These are phyloP conservation scores for Carpinus viminea DNA, from an alignment of 306 rosid genomes.

Conservation along the genomic window DNA sequence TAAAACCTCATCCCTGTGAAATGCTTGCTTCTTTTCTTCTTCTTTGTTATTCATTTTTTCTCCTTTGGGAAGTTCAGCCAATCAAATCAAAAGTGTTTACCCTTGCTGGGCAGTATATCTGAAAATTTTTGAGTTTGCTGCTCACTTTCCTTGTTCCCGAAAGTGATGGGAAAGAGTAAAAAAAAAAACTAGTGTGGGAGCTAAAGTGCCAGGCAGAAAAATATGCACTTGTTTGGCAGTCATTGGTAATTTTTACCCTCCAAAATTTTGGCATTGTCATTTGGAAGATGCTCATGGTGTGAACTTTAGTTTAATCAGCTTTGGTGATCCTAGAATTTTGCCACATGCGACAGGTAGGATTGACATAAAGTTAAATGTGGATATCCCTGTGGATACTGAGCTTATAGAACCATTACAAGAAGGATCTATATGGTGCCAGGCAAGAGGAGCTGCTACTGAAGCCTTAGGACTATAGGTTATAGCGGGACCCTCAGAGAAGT, in stretches of 20 bases:
- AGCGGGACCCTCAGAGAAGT: slow-evolving; percentile 64
- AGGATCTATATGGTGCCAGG: slow-evolving; percentile 77
- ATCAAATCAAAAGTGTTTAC: not conserved
- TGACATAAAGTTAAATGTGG: slow-evolving; percentile 54
- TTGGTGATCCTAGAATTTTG: slow-evolving; percentile 18
- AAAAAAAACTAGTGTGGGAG: not conserved
- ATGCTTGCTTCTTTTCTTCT: too few relatives aligned
- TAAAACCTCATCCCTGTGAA: not conserved
- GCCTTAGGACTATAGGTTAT: slow-evolving; percentile 44
- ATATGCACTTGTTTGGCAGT: not conserved
- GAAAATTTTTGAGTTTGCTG: not conserved
- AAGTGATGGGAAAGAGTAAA: not conserved
- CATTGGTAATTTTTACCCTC: not conserved
- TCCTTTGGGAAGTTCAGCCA: not conserved
- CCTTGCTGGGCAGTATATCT: not conserved
- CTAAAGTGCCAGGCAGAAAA: not conserved
- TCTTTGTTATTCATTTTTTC: not conserved
- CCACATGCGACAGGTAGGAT: slow-evolving; percentile 54
- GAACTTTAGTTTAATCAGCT: not conserved
- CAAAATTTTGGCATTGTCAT: not conserved
- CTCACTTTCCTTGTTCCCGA: not conserved
- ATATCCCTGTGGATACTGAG: slow-evolving; percentile 64
- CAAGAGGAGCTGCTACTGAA: slow-evolving; percentile 82
- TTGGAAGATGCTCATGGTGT: not conserved
- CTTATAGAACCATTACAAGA: slow-evolving; percentile 76